Base-by-base conservation (phyloP, 75 land plant species). In the Pinus albicaulis region DNA sequence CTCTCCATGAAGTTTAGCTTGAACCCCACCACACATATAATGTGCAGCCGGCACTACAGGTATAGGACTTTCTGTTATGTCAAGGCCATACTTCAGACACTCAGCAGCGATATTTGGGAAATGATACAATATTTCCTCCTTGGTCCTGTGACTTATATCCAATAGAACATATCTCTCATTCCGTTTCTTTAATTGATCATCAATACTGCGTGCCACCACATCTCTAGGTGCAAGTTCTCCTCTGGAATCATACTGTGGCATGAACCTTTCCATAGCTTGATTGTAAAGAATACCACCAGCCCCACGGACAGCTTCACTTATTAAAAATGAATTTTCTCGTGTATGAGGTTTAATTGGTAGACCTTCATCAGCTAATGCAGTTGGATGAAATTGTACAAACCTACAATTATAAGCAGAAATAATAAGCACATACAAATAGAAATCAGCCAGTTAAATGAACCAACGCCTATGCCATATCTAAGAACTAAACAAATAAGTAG, bases 31-130 rank as follows among this genome's bases (percentile, higher is more conserved):
- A 77, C 99, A 98, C 95, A 98, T 98, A 81, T 98, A 98, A 86
- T 98, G 99, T 16, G 99, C 99, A 34, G 99, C 99, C 53, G 99
- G 99, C 12, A 98, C 99, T 28, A 98, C 98, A 0, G 99, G 99
- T 61, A 95, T 98, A 22, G 98, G 99, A 25, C 80, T 77, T 36
- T 78, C 80, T 31, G 98, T 95, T 69, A 98, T 98, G 76, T 98
- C 99, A 22, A 98, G 78, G 2, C 99, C 98, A 81, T 88, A 79
- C 70, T 77, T 74, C 68, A 98, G 84, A 78, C 99, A 98, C 76
- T 98, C 96, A 4, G 94, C 87, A 44, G 98, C 98, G 24, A 98
- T 95, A 79, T 93, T 95, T 77, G 99, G 99, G 80, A 98, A 98
- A 79, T 98, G 99, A 26, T 88, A 76, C 61, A 95, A 84, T 34